phyloP scores from a whole-genome alignment of 495 filamentous ascomycete genomes.

The Apiosordaria backusii region DNA sequence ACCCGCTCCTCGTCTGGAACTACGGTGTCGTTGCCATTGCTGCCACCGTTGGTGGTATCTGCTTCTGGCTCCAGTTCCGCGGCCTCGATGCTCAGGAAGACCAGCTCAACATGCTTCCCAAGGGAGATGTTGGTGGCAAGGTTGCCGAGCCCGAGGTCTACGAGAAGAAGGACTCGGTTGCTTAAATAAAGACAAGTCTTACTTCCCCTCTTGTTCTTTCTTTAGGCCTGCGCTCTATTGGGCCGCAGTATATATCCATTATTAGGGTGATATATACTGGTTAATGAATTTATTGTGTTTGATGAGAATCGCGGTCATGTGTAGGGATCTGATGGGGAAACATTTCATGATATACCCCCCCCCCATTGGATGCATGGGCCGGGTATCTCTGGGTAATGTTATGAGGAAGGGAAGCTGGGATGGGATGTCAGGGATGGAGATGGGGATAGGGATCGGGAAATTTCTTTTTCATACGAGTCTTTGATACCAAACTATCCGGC shows the following conservation, averaged over 20 bases:
- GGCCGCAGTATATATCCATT: not conserved
- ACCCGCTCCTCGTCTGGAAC: conserved; percentile 64
- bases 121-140: conserved; percentile 14
- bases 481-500: not conserved
- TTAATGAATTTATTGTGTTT: not conserved
- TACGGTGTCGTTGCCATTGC: conserved; percentile 62
- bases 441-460: not conserved
- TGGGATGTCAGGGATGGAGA: not conserved
- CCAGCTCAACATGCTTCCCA: conserved; percentile 54
- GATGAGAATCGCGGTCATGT: not conserved
- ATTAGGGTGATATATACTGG: not conserved
- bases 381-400: not conserved
- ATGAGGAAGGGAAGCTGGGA: not conserved
- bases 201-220: not conserved
- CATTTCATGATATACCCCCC: not conserved
- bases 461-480: not conserved
- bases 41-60: conserved; percentile 53
- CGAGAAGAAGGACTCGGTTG: not conserved
- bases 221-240: not conserved
- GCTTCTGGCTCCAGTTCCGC: conserved; percentile 61
- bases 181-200: not conserved
- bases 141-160: conserved; percentile 1
- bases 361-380: not conserved
- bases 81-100: conserved; percentile 62
- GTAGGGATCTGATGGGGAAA: not conserved